These are phyloP conservation scores for Phalaenopsis aphrodite DNA, from an alignment of 106 monocot species.

Conservation along the genomic window DNA sequence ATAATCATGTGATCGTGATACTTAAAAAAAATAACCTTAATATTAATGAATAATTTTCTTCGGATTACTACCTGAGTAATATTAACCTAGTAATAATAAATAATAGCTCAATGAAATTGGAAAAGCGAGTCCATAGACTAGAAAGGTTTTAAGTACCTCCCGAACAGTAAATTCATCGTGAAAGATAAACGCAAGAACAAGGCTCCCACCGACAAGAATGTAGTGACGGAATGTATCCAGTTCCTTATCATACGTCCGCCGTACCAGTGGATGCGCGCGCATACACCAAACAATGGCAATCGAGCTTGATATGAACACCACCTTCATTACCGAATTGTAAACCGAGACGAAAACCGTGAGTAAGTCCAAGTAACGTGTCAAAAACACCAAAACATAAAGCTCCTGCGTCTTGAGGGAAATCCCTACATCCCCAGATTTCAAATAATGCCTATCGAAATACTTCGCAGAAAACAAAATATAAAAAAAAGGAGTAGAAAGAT, in stretches of 20 bases:
- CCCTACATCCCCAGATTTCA: constrained; percentile 23
- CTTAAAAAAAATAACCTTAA: not conserved
- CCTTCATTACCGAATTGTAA: constrained; percentile 61
- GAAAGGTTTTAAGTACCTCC: constrained; percentile 23
- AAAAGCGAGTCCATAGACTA: not conserved
- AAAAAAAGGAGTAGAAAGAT: not conserved
- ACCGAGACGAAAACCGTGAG: constrained; percentile 44
- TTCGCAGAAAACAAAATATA: not conserved
- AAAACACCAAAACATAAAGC: constrained; percentile 52
- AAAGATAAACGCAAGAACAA: constrained; percentile 36
- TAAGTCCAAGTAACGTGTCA: constrained; percentile 51
- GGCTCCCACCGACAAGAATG: constrained; percentile 23
- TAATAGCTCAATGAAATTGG: not conserved
- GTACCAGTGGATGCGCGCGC: constrained; percentile 34
- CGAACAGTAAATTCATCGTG: constrained; percentile 32
- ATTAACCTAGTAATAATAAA: too few species aligned
- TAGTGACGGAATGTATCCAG: constrained; percentile 56
- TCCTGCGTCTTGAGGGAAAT: constrained; percentile 72
- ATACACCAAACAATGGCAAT: constrained; percentile 60
- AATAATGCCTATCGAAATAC: not conserved
- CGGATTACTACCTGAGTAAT: too few species aligned
- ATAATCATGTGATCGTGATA: not conserved
- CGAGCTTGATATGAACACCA: constrained; percentile 54
- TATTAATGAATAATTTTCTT: not conserved
- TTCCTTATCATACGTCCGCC: constrained; percentile 39